phyloP scores from a whole-genome alignment of 768 basidiomycete species.

The Fomitopsis serialis region DNA sequence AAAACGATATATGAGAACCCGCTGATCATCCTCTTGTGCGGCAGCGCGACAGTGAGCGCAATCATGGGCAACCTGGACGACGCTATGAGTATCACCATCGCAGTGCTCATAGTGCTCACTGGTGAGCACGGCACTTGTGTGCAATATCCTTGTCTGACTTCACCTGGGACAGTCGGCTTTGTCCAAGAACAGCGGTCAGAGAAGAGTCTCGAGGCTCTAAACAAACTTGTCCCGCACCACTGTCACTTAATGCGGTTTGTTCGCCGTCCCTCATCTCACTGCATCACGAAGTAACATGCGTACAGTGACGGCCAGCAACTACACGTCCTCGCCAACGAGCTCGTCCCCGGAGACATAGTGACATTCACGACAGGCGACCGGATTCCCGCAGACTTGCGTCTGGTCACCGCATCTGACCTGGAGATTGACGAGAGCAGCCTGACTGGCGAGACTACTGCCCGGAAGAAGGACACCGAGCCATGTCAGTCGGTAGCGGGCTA shows the following conservation, averaged over 20 bases:
- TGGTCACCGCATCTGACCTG: constrained; percentile 75
- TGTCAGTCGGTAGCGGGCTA: constrained; percentile 38
- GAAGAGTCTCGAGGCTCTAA: constrained; percentile 89
- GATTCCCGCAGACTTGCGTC: constrained; percentile 87
- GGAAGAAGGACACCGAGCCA: constrained; percentile 57
- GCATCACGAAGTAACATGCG: constrained; percentile 6
- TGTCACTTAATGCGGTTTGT: constrained; percentile 77
- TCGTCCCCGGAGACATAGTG: constrained; percentile 94
- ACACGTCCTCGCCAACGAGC: constrained; percentile 90
- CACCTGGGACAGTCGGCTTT: constrained; percentile 66
- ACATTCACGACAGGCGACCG: constrained; percentile 89
- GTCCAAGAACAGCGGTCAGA: constrained; percentile 94
- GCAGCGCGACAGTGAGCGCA: constrained; percentile 83
- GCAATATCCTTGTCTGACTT: not conserved
- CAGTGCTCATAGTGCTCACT: constrained; percentile 88
- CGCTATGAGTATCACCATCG: constrained; percentile 87
- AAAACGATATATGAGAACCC: constrained; percentile 97
- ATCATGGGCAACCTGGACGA: constrained; percentile 96
- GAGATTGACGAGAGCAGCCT: constrained; percentile 95
- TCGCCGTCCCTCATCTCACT: not conserved
- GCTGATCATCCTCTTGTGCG: constrained; percentile 84
- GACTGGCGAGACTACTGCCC: constrained; percentile 87
- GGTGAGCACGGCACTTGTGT: constrained; percentile 41
- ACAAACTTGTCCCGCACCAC: constrained; percentile 96
- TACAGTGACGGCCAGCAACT: constrained; percentile 53